phyloP scores from a whole-genome alignment of 257 asterid species.

The Vinca minor region DNA sequence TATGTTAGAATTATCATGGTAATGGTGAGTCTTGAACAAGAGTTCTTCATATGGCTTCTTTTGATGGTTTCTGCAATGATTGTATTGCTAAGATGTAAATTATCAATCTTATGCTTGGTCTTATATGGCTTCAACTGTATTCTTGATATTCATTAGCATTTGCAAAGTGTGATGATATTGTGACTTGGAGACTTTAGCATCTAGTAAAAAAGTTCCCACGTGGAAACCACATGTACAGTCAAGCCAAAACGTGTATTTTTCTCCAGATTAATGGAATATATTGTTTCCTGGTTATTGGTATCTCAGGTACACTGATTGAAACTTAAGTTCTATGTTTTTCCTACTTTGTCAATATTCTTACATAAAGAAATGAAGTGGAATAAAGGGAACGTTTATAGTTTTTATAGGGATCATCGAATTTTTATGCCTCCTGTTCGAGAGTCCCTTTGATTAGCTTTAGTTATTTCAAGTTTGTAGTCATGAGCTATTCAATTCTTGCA shows the following conservation, averaged over 20 bases:
- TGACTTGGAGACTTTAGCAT: neutral
- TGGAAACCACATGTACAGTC: neutral
- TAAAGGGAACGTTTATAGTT: neutral
- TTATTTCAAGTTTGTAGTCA: neutral
- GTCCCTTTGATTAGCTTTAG: neutral
- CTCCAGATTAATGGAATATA: neutral
- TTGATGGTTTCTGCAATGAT: neutral
- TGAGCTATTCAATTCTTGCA: neutral
- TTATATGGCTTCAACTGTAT: neutral
- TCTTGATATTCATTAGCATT: neutral
- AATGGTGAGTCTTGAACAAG: neutral
- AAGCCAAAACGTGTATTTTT: neutral
- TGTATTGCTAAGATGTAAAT: neutral
- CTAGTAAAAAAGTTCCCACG: neutral
- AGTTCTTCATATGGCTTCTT: neutral
- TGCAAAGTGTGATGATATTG: neutral
- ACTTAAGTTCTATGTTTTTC: neutral
- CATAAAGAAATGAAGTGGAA: neutral
- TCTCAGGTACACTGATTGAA: neutral
- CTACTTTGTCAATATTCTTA: neutral
- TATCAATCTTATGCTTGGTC: neutral
- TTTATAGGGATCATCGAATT: neutral
- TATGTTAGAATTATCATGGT: neutral
- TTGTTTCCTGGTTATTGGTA: neutral
- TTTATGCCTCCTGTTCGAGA: neutral